Percentiles rank a stretch among this genome's conserved stretches.
Conservation (phyloP, 2,329 filamentous ascomycete genomes). For the Paecilomyces niveus region DNA sequence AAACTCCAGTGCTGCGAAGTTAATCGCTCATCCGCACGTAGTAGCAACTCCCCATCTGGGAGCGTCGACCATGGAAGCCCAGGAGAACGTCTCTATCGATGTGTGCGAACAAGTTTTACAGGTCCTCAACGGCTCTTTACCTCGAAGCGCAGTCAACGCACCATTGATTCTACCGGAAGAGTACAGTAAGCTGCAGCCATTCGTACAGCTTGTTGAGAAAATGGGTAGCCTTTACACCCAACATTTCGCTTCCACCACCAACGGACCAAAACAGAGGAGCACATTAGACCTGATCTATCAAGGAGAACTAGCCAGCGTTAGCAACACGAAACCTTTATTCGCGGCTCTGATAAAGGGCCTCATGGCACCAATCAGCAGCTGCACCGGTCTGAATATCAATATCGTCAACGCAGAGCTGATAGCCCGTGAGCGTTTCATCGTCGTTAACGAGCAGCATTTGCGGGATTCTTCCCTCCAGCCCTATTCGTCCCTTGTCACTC, state of each 20-base stretch:
- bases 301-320: constrained; percentile 62
- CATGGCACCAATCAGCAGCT: constrained; percentile 59
- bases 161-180: constrained; percentile 76
- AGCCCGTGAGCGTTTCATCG: constrained; percentile 68
- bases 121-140: constrained; percentile 65
- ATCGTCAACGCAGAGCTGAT: constrained; percentile 75
- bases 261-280: constrained; percentile 49
- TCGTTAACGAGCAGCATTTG: constrained; percentile 66
- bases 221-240: constrained; percentile 76
- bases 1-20: constrained; percentile 52
- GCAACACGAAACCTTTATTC: constrained; percentile 71
- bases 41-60: constrained; percentile 75
- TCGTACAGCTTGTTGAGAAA: constrained; percentile 67
- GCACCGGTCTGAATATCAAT: constrained; percentile 63
- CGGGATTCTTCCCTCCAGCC: constrained; percentile 55
- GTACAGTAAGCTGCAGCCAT: constrained; percentile 69
- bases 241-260: constrained; percentile 48
- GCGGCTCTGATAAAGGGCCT: constrained; percentile 74
- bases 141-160: constrained; percentile 71
- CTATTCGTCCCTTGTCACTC: constrained; percentile 64
- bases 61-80: constrained; percentile 72
- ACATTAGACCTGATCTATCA: constrained; percentile 72
- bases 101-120: constrained; percentile 73
- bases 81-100: constrained; percentile 77
- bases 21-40: constrained; percentile 64